Evolutionary conservation across 2,329 filamentous ascomycete species (phyloP), one percentile per base, ranked within the genome.

Genomic region (Nemania bipapillata): DNA sequence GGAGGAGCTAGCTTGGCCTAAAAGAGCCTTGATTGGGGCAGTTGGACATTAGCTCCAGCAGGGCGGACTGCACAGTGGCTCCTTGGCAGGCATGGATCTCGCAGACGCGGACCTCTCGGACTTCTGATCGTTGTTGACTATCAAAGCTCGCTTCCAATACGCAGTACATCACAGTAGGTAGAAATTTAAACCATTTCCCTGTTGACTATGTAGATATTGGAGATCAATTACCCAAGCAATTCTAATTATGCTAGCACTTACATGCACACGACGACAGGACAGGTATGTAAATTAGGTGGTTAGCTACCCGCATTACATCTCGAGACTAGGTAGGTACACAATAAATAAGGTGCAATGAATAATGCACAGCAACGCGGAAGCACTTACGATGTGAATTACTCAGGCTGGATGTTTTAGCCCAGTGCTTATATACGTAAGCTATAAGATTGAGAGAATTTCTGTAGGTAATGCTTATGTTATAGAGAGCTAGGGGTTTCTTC

Each of bases 81-180:
- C 42, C 67, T 63, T 69, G 67, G 67, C 67, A 49, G 17, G 6
- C 59, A 67, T 45, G 63, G 62, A 53, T 66, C 15, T 37, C 47
- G 26, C 40, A 35, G 30, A 22, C 32, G 57, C 63, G 66, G 66
- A 66, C 45, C 57, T 66, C 55, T 69, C 66, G 66, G 66, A 53
- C 24, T 20, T 59, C 32, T 35, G 15, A 45, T 7, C 52, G 5
- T 32, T 42, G 57, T 57, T 28, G 42, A 35, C 8, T 37, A 42
- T 22, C 22, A 22, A 6, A 54, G 7, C 30, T 64, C 22, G 45
- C 59, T 47, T 67, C 54, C 37, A 11, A 47, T 63, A 45, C 40
- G n/a, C 8, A 45, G 30, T 32, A 32, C 30, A 9, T n/a, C 30
- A 32, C 9, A 32, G n/a, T 32, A 32, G 4, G 30, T 32, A 24